Base-by-base conservation (phyloP, 805 yeast species). In the Kuraishia ogatae region DNA sequence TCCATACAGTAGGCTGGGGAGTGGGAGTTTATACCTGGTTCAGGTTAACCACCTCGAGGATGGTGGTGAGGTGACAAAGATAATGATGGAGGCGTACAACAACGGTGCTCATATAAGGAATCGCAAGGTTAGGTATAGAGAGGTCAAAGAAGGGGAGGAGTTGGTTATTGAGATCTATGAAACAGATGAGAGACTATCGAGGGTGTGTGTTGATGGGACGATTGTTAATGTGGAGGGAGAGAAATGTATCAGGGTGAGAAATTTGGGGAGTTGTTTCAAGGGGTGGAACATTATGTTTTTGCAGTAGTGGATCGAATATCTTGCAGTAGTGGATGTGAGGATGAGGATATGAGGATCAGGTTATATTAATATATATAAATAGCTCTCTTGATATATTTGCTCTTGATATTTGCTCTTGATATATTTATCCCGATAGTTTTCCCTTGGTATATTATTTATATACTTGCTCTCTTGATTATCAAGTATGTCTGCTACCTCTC, bases 121-220 rank as follows among this genome's bases (percentile, higher is more conserved):
- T 62, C 62, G 67, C 0, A 65, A 71, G 23, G 89, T 85, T 5
- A 60, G 61, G 5, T 86, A 87, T 63, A 55, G 66, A 24, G 57
- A 62, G 28, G 60, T 80, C 10, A 57, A 53, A 3, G 53, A 58
- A 4, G 58, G 55, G 4, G 54, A 56, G 17, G 51, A 24, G 29
- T 59, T 60, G 47, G 60, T 19, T 50, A 54, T 71, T 11, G 52
- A 57, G 28, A 62, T 77, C 8, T 55, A 64, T 0, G 66, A 63
- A 5, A 57, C 59, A 2, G 75, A 72, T 48, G 64, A 62, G 10
- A 63, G 61, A 13, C 62, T 71, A n/a, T 69, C 79, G 58, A 69
- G 90, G 39, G 76, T 85, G 65, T 87, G 93, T 62, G 63, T 87
- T 13, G 94, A 87, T 66, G 94, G 94, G 0, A 69, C 78, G 20